Base-by-base conservation (phyloP, 176 grass and related monocot genomes). In the Pontederia crassipes region DNA sequence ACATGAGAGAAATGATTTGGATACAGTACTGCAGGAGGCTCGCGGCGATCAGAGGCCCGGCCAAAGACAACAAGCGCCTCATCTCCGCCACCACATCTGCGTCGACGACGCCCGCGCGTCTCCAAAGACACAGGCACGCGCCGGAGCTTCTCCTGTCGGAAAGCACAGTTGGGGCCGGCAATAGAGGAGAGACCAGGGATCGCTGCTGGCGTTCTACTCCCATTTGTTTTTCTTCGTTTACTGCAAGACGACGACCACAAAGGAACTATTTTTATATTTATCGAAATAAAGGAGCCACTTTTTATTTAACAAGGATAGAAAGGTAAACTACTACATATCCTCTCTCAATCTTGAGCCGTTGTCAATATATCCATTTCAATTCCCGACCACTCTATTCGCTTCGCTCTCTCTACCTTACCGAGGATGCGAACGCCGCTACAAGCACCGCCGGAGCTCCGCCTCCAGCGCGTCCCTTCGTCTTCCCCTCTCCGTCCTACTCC, bases 1-100 rank as follows among this genome's bases (percentile, higher is more conserved):
- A 86, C 79, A 85, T 86, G 64, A 90, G 64, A 60, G 87, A 82
- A 55, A 90, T 78, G 8, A 86, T 68, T 51, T 85, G 79, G 54
- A 90, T 45, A 68, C 68, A 66, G 75, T 79, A 86, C 72, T 86
- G 81, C 15, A 90, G 71, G 47, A 90, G 79, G 70, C 76, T 82
- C 53, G 73, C 78, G 28, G 46, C 79, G 55, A 83, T 69, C 57
- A 89, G 71, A 15, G 86, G 86, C 58, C 52, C 81, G 45, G 82
- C 86, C n/a, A 89, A 74, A 62, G 72, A 72, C 27, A 85, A 45
- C 60, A 81, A 65, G 57, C 62, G 66, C 50, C 55, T 61, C 55
- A 74, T 76, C 72, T 86, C 87, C 8, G 51, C 26, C 13, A 51
- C 18, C 62, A 17, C 17, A 40, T 0, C 50, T 12, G 64, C 76